phyloP scores from a whole-genome alignment of 306 rosid species.

The Carpinus viminea region DNA sequence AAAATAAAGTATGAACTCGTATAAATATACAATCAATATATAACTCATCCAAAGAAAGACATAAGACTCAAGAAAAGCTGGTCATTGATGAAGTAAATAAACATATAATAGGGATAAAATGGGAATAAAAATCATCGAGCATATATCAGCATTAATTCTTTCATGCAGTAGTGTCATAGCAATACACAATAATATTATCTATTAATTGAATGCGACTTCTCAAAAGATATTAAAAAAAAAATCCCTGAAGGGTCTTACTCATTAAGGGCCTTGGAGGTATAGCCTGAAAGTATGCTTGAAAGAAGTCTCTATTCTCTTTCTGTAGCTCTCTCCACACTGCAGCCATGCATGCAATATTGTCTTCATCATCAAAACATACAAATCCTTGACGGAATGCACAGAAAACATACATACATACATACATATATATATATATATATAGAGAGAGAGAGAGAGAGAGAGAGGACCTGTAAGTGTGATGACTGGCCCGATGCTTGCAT shows the following conservation, averaged over 20 bases:
- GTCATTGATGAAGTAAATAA: too few relatives aligned
- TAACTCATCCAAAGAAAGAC: not conserved
- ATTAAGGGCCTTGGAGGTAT: conserved; percentile 43
- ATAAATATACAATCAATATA: not conserved
- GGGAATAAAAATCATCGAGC: too few relatives aligned
- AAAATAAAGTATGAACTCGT: conserved; percentile 18
- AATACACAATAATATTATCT: too few relatives aligned
- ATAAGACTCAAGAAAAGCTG: too few relatives aligned
- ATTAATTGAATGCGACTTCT: conserved; percentile 1
- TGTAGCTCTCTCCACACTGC: conserved; percentile 94
- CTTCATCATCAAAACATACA: conserved; percentile 5
- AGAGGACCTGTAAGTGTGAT: conserved; percentile 74
- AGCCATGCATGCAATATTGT: not conserved
- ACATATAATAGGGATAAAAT: too few relatives aligned
- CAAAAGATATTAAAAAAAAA: not conserved
- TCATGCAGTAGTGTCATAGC: too few relatives aligned
- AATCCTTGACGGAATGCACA: not conserved
- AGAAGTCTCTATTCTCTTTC: conserved; percentile 83
- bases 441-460: not conserved
- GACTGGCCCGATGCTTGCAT: conserved; percentile 79
- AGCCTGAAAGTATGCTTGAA: conserved; percentile 65
- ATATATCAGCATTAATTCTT: too few relatives aligned
- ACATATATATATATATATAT: not conserved
- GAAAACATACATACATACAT: not conserved
- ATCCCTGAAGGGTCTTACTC: conserved; percentile 44